Conservation (phyloP, 2,329 filamentous ascomycete genomes). For the Fusarium sp. region DNA sequence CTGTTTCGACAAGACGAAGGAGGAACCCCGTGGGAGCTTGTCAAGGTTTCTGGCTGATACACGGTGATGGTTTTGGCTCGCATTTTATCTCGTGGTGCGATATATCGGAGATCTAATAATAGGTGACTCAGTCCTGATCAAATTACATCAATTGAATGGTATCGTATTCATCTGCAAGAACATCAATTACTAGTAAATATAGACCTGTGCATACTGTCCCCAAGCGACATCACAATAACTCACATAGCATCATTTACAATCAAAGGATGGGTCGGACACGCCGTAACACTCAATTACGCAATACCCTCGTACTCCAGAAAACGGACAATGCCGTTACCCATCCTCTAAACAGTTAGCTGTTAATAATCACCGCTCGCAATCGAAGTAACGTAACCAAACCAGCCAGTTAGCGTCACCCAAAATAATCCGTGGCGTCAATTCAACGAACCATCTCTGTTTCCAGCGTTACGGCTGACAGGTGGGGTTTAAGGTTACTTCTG, state of each 20-base stretch:
- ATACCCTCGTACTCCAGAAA: neutral
- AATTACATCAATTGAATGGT: no score
- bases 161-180: no score
- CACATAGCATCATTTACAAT: accelerated
- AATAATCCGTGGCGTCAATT: neutral
- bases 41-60: no score
- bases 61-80: no score
- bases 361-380: accelerated
- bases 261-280: neutral
- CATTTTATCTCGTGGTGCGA: no score
- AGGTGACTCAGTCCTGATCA: no score
- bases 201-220: no score
- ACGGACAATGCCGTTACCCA: neutral
- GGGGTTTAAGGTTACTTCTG: neutral
- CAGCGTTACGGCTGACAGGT: neutral
- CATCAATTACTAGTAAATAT: no score
- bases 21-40: conserved; percentile 2
- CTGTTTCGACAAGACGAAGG: neutral
- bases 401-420: neutral
- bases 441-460: neutral
- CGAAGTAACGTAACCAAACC: neutral
- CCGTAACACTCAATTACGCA: neutral
- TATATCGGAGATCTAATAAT: no score
- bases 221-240: neutral
- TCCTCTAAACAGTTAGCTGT: neutral